phyloP scores from a whole-genome alignment of 2,329 filamentous ascomycete species.

The Didymosphaeria variabile region DNA sequence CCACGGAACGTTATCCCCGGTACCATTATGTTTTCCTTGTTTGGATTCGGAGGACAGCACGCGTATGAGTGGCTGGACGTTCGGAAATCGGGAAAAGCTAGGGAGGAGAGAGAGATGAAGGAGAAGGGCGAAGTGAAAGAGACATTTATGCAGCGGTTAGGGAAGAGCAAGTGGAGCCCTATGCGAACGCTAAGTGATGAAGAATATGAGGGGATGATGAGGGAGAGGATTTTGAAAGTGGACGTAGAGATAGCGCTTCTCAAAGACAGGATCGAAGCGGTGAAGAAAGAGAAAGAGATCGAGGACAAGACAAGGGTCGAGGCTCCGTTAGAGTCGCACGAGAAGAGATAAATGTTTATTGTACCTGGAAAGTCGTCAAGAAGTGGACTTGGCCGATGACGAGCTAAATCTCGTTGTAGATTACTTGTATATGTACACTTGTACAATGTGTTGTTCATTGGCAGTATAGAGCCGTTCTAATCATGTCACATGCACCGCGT shows the following conservation, averaged over 20 bases:
- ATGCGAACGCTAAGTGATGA: conserved; percentile 74
- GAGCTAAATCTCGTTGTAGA: not conserved
- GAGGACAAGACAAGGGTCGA: conserved; percentile 25
- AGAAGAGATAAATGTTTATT: not conserved
- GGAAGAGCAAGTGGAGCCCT: conserved; percentile 74
- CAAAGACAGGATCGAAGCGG: conserved; percentile 74
- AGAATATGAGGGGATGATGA: conserved; percentile 75
- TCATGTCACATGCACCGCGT: not conserved
- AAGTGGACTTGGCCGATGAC: not conserved
- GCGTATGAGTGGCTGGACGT: conserved; percentile 63
- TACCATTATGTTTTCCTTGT: conserved; percentile 65
- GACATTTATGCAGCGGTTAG: conserved; percentile 59
- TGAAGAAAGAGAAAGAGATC: conserved; percentile 45
- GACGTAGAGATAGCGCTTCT: conserved; percentile 81
- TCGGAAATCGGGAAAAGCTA: conserved; percentile 50
- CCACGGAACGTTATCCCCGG: conserved; percentile 60
- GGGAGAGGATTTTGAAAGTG: conserved; percentile 74
- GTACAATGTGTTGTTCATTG: not conserved
- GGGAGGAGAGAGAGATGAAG: conserved; percentile 46
- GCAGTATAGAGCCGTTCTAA: not conserved
- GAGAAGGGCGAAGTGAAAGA: conserved; percentile 37
- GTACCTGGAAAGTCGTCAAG: not conserved
- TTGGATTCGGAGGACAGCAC: conserved; percentile 66
- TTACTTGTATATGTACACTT: not conserved
- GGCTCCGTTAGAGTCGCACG: not conserved